Evolutionary conservation across 179 eudicot genomes (phyloP), one percentile per base, ranked within the genome.

Genomic region (Spergularia azorica): DNA sequence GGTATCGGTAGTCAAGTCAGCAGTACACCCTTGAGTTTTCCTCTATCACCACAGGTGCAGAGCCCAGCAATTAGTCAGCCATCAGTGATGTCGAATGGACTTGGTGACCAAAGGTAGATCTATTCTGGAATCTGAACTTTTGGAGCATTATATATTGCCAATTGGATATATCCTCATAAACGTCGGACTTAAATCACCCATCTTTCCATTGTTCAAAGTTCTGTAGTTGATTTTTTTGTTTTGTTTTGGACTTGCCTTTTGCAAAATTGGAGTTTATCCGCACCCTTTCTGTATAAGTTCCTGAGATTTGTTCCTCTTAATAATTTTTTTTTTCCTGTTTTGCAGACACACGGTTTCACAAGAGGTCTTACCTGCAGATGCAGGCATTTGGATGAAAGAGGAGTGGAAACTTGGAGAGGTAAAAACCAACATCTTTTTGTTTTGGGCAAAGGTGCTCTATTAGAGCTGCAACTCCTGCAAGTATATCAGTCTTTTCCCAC

Each of bases 361-460:
- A 46, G 84, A 72, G 70, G 81, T 56, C 13, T 68, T 73, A 67
- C 48, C 83, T 72, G 82, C 62, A 68, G 90, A 90, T 80, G 75
- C 86, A 73, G 61, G 84, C 77, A 85, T 92, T 75, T 94, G 98
- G 97, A 57, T 77, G 81, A 89, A 88, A 79, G 83, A 80, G 15
- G 88, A 87, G 86, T 94, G 98, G 98, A 86, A 77, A 32, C 83
- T 70, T 55, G 96, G 94, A 79, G 94, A 89, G 96, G 98, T 94
- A 86, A 83, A 70, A 17, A 46, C 43, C 48, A 1, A 21, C 9
- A 26, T 32, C 51, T 67, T 4, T 56, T 11, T 41, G 20, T 26
- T 26, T 26, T 0, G 32, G 32, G 32, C 1, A 26, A 26, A 26
- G 32, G 32, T 26, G 32, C 32, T 26, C 32, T 26, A 26, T 26